phyloP scores from a whole-genome alignment of 2,329 filamentous ascomycete species.

The Colletotrichum spaethianum region DNA sequence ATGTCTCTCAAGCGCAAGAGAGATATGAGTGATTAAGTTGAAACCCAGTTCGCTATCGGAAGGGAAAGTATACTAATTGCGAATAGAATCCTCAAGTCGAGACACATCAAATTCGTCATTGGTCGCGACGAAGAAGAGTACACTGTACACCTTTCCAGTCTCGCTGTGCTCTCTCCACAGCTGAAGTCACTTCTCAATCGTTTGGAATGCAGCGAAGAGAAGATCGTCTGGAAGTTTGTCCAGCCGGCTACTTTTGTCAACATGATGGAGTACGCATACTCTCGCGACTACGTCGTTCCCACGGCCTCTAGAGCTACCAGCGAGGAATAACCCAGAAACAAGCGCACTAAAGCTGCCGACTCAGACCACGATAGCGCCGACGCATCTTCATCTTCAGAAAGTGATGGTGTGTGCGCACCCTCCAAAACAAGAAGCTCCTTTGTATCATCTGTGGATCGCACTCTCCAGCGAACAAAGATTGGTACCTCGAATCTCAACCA shows the following conservation, averaged over 20 bases:
- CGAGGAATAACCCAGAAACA: not conserved
- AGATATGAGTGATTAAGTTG: not conserved
- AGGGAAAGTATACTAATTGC: not conserved
- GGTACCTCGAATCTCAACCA: not conserved
- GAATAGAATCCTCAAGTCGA: not conserved
- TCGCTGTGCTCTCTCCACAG: not conserved
- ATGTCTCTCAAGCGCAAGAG: not conserved
- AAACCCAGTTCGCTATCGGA: accelerated
- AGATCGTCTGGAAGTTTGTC: not conserved
- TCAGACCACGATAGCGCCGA: too few species aligned
- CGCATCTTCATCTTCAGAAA: too few species aligned
- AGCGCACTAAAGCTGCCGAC: too few species aligned
- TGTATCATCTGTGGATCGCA: too few species aligned
- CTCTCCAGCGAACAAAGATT: too few species aligned
- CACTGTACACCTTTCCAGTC: not conserved
- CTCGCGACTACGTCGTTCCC: not conserved
- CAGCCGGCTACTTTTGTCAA: not conserved
- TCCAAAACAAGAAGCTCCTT: too few species aligned
- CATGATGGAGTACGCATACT: slow-evolving; percentile 13
- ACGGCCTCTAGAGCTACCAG: not conserved
- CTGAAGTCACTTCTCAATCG: not conserved
- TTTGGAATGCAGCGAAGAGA: too few species aligned
- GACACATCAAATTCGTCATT: not conserved
- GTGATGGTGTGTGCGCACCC: too few species aligned
- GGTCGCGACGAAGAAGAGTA: not conserved